Base-by-base conservation (phyloP, 2,329 filamentous ascomycete genomes). In the Byssoonygena ceratinophila region DNA sequence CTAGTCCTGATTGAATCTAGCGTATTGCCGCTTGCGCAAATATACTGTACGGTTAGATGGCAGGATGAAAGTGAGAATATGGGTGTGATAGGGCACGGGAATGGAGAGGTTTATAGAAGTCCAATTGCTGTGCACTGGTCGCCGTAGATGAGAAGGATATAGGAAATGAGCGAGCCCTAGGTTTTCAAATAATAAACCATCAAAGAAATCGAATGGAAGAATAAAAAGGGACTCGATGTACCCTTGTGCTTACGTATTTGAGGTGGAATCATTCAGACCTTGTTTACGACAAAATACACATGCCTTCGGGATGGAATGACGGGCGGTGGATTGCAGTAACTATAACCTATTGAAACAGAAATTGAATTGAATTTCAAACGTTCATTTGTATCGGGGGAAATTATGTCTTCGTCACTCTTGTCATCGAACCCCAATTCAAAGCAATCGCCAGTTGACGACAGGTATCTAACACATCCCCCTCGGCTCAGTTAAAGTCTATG, bases 61-160 rank as follows among this genome's bases (percentile, higher is more conserved):
- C 11, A 31, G 18, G 16, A 51, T 5, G 32, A 36, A 12, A 34
- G 7, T 36, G 34, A 45, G 22, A n/a, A 36, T 25, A 12, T 45
- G 4, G 12, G 4, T 23, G 7, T 40, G 46, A 20, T 12, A 32
- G n/a, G 27, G 23, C 2, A 12, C 9, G 18, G n/a, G 8, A 18
- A 36, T 11, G 14, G 2, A 23, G 16, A 18, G 11, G 4, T 47
- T 52, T 55, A 55, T 51, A 52, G 48, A n/a, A n/a, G n/a, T n/a
- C n/a, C n/a, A n/a, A n/a, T n/a, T n/a, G n/a, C n/a, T n/a, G n/a
- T n/a, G n/a, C n/a, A n/a, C n/a, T n/a, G n/a, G n/a, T n/a, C n/a
- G n/a, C n/a, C n/a, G n/a, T n/a, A n/a, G n/a, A n/a, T n/a, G n/a
- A n/a, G n/a, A n/a, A n/a, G n/a, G n/a, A n/a, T n/a, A n/a, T n/a